Base-by-base conservation (phyloP, 1,284 basidiomycete genomes). In the Cystobasidiaceae sp. region DNA sequence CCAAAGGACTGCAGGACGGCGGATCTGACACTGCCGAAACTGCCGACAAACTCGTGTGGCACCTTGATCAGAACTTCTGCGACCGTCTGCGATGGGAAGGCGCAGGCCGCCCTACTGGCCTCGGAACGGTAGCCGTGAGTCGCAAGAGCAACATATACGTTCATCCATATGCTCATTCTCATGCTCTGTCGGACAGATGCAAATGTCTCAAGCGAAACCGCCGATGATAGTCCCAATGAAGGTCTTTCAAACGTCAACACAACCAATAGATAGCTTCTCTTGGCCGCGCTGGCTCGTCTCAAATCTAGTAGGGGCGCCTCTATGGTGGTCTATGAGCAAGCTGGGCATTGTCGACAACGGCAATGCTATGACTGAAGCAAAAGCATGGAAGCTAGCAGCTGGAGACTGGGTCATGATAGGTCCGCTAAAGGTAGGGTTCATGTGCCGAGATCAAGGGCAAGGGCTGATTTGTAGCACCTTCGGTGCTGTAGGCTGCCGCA, bases 351-450 rank as follows among this genome's bases (percentile, higher is more conserved):
- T 54, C 34, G 11, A 37, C 43, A 25, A 63, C 7, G 69, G 69
- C 19, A 25, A 39, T 11, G 66, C 62, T 0, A 55, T 64, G 52
- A 37, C 43, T 17, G 70, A 71, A 25, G 64, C 70, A n/a, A 67
- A 66, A 6, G 68, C 70, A 39, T 73, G 72, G 72, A 58, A 32
- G 15, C 45, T 48, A 3, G 25, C 67, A 1, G 37, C 66, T 11
- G 72, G 72, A 11, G 67, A 66, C 15, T 73, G 67, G 58, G 71
- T 72, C n/a, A 60, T 71, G n/a, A 59, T 64, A 15, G 67, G 68
- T 8, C 60, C 70, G 5, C 62, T 73, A 43, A 67, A 73, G 67
- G 71, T 73, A 17, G 37, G 68, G 3, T 17, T 8, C 13, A n/a
- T 62, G 9, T 33, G 7, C 27, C n/a, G 37, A n/a, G 11, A 39